Evolutionary conservation across 106 monocot genomes (phyloP).

Genomic region (Gastrodia elata): DNA sequence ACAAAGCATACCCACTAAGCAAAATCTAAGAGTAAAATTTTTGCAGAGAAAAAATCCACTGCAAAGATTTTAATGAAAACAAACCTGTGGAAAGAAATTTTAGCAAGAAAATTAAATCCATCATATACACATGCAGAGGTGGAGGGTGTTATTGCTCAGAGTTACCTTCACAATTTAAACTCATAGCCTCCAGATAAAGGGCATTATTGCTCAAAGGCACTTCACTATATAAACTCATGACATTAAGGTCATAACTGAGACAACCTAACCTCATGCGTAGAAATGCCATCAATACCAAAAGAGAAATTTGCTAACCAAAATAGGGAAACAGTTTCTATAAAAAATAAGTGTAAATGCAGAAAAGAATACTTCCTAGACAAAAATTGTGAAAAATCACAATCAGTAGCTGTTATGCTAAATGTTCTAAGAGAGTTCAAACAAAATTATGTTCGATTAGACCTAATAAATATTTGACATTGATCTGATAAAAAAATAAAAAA

Average conservation of each 20-base stretch:
- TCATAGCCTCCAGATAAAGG: not conserved
- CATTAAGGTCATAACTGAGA: not conserved
- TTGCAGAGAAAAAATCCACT: no score
- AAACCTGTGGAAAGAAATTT: not conserved
- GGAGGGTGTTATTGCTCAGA: not conserved
- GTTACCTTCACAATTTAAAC: not conserved
- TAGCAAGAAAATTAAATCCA: not conserved
- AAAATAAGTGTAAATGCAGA: not conserved
- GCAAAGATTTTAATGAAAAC: not conserved
- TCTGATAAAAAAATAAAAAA: not conserved
- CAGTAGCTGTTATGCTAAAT: not conserved
- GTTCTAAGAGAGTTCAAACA: not conserved
- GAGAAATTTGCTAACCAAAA: not conserved
- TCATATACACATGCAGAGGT: not conserved
- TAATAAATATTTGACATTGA: not conserved
- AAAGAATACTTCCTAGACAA: not conserved
- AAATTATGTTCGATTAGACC: not conserved
- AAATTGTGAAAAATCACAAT: not conserved
- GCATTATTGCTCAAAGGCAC: not conserved
- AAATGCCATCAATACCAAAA: not conserved
- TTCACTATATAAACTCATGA: not conserved
- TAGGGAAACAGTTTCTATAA: not conserved
- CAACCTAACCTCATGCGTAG: not conserved
- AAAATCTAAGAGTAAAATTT: not conserved
- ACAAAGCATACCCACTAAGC: not conserved